These are phyloP conservation scores for Paecilomyces niveus DNA, from an alignment of 2,329 filamentous ascomycete genomes.

Conservation along the genomic window DNA sequence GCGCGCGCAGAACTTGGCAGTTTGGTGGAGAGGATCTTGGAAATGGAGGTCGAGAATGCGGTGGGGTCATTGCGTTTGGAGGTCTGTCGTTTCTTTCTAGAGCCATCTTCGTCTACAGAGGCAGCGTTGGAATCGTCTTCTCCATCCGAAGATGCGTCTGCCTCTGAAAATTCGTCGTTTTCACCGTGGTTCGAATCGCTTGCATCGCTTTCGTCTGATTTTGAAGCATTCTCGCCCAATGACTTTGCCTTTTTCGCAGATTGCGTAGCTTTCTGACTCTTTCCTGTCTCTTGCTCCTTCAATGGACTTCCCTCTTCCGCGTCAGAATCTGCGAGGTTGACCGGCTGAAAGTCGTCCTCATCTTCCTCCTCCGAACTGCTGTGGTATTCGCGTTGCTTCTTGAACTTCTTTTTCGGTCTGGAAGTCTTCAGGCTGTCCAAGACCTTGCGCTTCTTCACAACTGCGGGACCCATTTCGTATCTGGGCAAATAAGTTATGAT, in stretches of 20 bases:
- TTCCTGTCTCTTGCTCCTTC: conserved; percentile 1
- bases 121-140: conserved; percentile 20
- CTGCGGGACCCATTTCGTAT: conserved; percentile 31
- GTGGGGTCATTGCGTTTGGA: conserved; percentile 82
- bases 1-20: conserved; percentile 71
- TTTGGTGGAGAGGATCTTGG: conserved; percentile 87
- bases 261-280: conserved; percentile 1
- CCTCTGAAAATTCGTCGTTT: conserved; percentile 18
- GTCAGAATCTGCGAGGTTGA: conserved; percentile 43
- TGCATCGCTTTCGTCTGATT: conserved; percentile 10
- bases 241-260: conserved; percentile 6
- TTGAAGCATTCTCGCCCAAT: neutral
- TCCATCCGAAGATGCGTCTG: conserved; percentile 16
- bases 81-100: conserved; percentile 28
- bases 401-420: conserved; percentile 51
- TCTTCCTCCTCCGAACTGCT: conserved; percentile 54
- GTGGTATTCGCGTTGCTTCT: conserved; percentile 58
- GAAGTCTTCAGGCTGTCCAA: conserved; percentile 51
- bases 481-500: conserved; percentile 3
- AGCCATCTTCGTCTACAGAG: conserved; percentile 29
- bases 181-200: conserved; percentile 16
- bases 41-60: conserved; percentile 87
- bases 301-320: conserved; percentile 22
- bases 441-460: conserved; percentile 50
- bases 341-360: conserved; percentile 44